Evolutionary conservation across 441 rosid genomes (phyloP).

Genomic region (Manihot esculenta): DNA sequence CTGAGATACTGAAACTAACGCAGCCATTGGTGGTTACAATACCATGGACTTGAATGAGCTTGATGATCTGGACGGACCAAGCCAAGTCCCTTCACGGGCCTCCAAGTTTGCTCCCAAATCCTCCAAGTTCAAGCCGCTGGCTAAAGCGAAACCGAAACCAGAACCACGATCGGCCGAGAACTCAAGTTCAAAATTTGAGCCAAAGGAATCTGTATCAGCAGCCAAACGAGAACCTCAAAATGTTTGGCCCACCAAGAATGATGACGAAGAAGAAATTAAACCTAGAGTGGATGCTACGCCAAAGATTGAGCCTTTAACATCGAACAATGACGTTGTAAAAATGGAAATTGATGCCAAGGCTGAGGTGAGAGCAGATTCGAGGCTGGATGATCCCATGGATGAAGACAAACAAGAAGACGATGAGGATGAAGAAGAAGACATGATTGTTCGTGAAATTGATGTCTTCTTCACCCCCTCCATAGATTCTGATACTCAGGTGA

Average conservation of each 20-base stretch:
- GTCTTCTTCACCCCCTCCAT: conserved; percentile 68
- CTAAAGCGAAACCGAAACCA: conserved; percentile 36
- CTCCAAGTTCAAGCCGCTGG: conserved; percentile 31
- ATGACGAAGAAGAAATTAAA: conserved; percentile 34
- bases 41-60: conserved; percentile 73
- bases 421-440: conserved; percentile 40
- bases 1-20: not conserved
- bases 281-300: conserved; percentile 22
- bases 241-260: conserved; percentile 22
- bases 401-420: conserved; percentile 27
- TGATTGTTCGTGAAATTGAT: conserved; percentile 86
- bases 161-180: not conserved
- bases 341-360: conserved; percentile 54
- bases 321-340: conserved; percentile 38
- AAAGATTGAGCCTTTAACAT: conserved; percentile 33
- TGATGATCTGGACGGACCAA: conserved; percentile 36
- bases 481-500: conserved; percentile 53
- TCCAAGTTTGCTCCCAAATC: conserved; percentile 53
- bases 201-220: conserved; percentile 19
- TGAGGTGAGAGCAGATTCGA: conserved; percentile 25
- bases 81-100: conserved; percentile 42
- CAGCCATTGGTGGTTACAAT: not conserved
- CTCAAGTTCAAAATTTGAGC: conserved; percentile 27
- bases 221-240: conserved; percentile 25
- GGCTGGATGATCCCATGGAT: conserved; percentile 38